Base-by-base conservation (phyloP, 176 grass and related monocot species). In the Aegilops speltoides region DNA sequence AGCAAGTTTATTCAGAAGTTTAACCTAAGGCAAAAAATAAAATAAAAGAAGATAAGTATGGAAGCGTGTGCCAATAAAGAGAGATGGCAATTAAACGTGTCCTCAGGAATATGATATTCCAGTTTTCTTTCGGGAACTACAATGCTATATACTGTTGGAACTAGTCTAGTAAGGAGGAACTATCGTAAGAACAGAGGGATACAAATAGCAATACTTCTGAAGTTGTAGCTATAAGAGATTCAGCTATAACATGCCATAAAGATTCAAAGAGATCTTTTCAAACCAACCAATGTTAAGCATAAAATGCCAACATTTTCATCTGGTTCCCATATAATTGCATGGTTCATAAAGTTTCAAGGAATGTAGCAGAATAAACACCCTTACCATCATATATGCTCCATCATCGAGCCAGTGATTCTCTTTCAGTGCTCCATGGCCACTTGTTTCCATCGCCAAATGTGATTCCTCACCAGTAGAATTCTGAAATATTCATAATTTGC, bases 381-480 rank as follows among this genome's bases (percentile, higher is more conserved):
- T 76, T 86, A 99, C 97, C 97, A 99, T 99, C 82, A 90, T 76
- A 76, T 92, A 96, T 89, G 97, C 97, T 88, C 97, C 97, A 91
- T 96, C 97, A 92, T 98, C 97, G 22, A 98, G 97, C 97, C 97
- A 98, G 85, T 88, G 88, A 82, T 96, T 98, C 86, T 96, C 97
- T 89, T 91, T 96, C 45, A 98, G 84, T 82, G 97, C 97, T 88
- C 97, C 97, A 94, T 98, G 97, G 19, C 97, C 93, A 87, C 96
- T 98, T 84, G 96, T 98, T 98, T 96, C 97, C 64, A 98, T 98
- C 11, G 97, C 97, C 52, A 98, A 87, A 88, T 98, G 92, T 24
- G 97, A 98, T 73, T 98, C 94, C 80, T 96, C 88, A 50, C 94
- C 92, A 87, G 88, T 80, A 86, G 97, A 93, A 91, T 96, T 98